These are phyloP conservation scores for Russula foetens DNA, from an alignment of 768 basidiomycete species.

Conservation along the genomic window DNA sequence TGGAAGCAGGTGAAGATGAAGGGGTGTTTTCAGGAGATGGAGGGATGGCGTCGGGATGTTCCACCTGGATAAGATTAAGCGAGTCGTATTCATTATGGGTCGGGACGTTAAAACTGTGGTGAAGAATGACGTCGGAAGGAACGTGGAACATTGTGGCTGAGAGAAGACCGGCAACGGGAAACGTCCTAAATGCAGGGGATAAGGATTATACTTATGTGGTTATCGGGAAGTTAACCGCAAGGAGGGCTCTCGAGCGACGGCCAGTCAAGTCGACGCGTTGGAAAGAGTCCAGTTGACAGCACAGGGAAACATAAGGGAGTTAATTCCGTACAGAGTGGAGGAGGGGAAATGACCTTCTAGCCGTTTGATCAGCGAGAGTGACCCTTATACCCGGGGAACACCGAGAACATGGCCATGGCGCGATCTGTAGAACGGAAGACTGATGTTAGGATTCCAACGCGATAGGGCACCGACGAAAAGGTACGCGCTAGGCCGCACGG, in stretches of 20 bases:
- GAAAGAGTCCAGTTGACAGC: background rate
- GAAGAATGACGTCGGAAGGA: background rate
- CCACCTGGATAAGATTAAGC: slow-evolving; percentile 2
- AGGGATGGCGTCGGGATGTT: background rate
- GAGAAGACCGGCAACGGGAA: background rate
- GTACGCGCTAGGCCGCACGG: background rate
- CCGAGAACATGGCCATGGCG: slow-evolving; percentile 15
- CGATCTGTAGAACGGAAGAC: slow-evolving; percentile 3
- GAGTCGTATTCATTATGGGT: background rate
- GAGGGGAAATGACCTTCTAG: slow-evolving; percentile 8
- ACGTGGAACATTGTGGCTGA: slow-evolving; percentile 4
- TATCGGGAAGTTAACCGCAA: slow-evolving; percentile 2
- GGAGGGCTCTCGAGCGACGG: background rate
- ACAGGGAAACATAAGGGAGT: background rate
- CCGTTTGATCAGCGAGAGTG: slow-evolving; percentile 15
- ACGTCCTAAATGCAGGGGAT: background rate
- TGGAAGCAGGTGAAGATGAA: slow-evolving; percentile 7
- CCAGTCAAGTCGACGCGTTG: background rate
- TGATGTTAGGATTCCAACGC: slow-evolving; percentile 12
- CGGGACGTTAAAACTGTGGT: background rate
- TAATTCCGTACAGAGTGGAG: slow-evolving; percentile 1
- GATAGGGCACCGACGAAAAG: background rate
- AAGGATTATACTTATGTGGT: background rate
- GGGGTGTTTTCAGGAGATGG: background rate
- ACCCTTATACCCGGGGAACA: slow-evolving; percentile 3